Evolutionary conservation across 1,284 basidiomycete genomes (phyloP), one percentile per base, ranked within the genome.

Genomic region (Pseudozyma pruni): DNA sequence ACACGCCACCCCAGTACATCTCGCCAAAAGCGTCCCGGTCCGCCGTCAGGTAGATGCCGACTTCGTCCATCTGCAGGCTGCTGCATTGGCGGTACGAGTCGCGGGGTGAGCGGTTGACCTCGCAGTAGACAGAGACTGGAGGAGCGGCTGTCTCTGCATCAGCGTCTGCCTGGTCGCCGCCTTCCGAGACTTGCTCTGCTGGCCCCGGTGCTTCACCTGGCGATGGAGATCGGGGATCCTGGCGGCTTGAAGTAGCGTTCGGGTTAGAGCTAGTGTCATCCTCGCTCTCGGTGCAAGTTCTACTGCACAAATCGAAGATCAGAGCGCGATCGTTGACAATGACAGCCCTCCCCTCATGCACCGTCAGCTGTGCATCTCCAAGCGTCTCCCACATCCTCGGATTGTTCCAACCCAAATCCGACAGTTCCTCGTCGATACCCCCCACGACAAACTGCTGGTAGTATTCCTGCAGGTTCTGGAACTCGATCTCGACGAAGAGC

Each of bases 41-140:
- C 2, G 29, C 29, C 1, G 63, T 49, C 13, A 54, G 14, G 32
- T 67, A 60, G n/a, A 60, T 29, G 17, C 48, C 50, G 2, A 43
- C 56, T 19, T 56, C 55, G 35, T 73, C 67, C 70, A 69, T 69
- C 43, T 73, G 70, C 3, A 69, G 23, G 37, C 70, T 70, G 52
- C 66, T 69, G 38, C 66, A 73, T 3, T 32, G 39, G 17, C 17
- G 23, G 40, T 51, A 59, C 23, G 45, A 39, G n/a, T 56, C 35
- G 6, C 22, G 17, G 3, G 20, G 9, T 13, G 33, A 31, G 10
- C 43, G 17, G 6, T 47, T 38, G 10, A 45, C 11, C 20, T 50
- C 46, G 22, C 47, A 20, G 33, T 64, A 66, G 6, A 64, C 45
- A 8, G 52, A 35, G 33, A 56, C 3, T 0, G 60, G 66, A 4